Evolutionary conservation across 768 basidiomycete species (phyloP), one percentile per base, ranked within the genome.

Genomic region (Boletus pseudopeckii): DNA sequence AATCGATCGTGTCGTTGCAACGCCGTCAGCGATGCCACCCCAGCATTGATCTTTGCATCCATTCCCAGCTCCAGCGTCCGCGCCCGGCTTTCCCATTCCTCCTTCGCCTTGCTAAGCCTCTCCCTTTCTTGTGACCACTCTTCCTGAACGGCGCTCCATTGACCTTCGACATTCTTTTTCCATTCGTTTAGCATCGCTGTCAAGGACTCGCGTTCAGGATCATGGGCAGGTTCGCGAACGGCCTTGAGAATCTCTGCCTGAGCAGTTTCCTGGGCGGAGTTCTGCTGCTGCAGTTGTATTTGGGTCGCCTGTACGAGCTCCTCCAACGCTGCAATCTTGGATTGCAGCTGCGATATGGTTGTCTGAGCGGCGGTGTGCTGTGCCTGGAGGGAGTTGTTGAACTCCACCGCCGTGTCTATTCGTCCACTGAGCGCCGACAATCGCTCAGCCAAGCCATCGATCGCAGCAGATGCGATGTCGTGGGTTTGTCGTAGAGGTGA

Each of bases 41-140:
- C 68, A 0, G 64, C 57, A 61, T 63, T 66, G 4, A 74, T 74
- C 42, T 78, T 71, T 55, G 71, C 74, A 38, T 78, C 79, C n/a
- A 86, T 57, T 4, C 80, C 77, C 14, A 74, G 70, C 59, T 86
- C 83, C n/a, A 85, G 72, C 9, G 69, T 68, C 13, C 77, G 74
- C 48, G 80, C 73, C 50, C 82, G 78, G 7, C 54, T 71, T 70
- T 95, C 94, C 86, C 89, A 95, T 60, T 94, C 90, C 39, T 89
- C 84, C 45, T 86, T 77, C 13, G 90, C 91, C 18, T 78, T 74
- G 38, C 77, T 75, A 11, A 97, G 76, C 18, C 90, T 77, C 55
- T 87, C 86, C 5, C 92, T 77, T 70, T 97, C 94, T 36, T 80
- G 75, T 2, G 78, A 78, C 92, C 92, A 97, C 51, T 89, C 88